phyloP scores from a whole-genome alignment of 2,329 filamentous ascomycete species.

The Fusarium sulawesiense region DNA sequence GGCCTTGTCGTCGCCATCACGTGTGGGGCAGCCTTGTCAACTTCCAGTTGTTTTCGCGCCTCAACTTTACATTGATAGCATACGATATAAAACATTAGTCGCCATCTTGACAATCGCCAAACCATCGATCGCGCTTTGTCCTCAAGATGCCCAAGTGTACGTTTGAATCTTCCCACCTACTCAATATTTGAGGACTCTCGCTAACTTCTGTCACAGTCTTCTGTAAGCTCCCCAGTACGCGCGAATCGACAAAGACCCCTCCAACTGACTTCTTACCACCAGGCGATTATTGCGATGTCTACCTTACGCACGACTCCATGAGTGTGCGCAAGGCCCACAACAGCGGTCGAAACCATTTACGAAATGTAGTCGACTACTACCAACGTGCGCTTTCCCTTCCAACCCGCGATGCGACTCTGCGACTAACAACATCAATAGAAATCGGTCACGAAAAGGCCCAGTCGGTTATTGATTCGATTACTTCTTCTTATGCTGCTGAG shows the following conservation, averaged over 20 bases:
- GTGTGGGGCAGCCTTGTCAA: conserved; percentile 49
- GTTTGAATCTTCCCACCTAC: conserved; percentile 50
- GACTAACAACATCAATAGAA: conserved; percentile 64
- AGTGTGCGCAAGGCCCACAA: conserved; percentile 99
- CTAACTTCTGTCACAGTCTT: conserved; percentile 44
- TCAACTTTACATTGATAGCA: conserved; percentile 17
- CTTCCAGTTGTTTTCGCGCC: conserved; percentile 38
- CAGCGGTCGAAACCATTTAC: conserved; percentile 92
- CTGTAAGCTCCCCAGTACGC: conserved; percentile 36
- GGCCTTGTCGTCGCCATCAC: conserved; percentile 45
- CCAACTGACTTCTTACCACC: conserved; percentile 48
- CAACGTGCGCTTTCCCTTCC: conserved; percentile 71
- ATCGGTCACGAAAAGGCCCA: conserved; percentile 99
- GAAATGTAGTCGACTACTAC: conserved; percentile 98
- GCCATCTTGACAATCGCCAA: conserved; percentile 6
- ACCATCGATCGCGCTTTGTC: conserved; percentile 26
- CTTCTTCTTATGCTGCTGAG: conserved; percentile 92
- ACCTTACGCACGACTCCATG: conserved; percentile 99
- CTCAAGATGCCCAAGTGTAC: conserved; percentile 88
- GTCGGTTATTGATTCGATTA: conserved; percentile 98
- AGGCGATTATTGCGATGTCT: conserved; percentile 99
- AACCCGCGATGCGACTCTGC: neutral
- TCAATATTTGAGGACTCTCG: conserved; percentile 48
- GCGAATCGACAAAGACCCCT: conserved; percentile 20
- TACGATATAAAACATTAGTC: neutral